Percentiles rank a stretch among this genome's conserved stretches.
Conservation (phyloP, 108 stramenopile species). For the Pseudonitzschia multiseries region DNA sequence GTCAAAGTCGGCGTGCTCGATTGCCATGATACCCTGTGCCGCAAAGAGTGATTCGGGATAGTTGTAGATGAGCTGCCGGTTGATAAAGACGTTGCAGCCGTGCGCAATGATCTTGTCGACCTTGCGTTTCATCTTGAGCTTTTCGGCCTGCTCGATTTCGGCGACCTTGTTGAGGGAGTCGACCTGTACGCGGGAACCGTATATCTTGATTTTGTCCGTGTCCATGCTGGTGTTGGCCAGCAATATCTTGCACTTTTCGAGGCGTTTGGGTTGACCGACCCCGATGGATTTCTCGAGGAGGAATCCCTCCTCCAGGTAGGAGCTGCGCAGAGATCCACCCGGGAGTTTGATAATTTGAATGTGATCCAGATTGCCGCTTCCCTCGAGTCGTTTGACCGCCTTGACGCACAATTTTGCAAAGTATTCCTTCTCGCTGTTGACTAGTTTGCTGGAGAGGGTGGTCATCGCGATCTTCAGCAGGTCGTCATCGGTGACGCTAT, state of each 20-base stretch:
- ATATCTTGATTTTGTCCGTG: constrained; percentile 99
- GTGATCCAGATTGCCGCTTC: constrained; percentile 93
- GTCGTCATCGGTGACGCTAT: constrained; percentile 79
- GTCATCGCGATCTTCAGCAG: constrained; percentile 94
- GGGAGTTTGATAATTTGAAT: constrained; percentile 97
- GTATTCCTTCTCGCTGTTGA: constrained; percentile 96
- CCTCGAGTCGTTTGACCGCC: constrained; percentile 93
- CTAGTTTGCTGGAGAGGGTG: constrained; percentile 95
- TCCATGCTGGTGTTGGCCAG: constrained; percentile 99
- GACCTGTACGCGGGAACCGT: constrained; percentile 97
- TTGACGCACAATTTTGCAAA: constrained; percentile 97
- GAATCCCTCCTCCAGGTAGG: constrained; percentile 98
- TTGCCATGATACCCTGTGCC: constrained; percentile 94
- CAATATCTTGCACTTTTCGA: constrained; percentile 97
- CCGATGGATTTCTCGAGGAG: constrained; percentile 96
- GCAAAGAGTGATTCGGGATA: constrained; percentile 97
- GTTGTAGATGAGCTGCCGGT: constrained; percentile 99
- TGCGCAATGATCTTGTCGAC: constrained; percentile 96
- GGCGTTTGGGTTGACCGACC: constrained; percentile 92
- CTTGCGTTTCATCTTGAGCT: constrained; percentile 97
- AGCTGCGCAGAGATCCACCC: constrained; percentile 92
- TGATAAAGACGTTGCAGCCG: constrained; percentile 98
- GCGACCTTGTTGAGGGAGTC: constrained; percentile 96
- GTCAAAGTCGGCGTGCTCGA: constrained; percentile 99
- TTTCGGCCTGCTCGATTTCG: constrained; percentile 99